A percentile compares a stretch with the other conserved stretches of the same genome.
These are phyloP conservation scores for Kockiozyma suomiensis DNA, from an alignment of 805 yeast species.

Conservation along the genomic window DNA sequence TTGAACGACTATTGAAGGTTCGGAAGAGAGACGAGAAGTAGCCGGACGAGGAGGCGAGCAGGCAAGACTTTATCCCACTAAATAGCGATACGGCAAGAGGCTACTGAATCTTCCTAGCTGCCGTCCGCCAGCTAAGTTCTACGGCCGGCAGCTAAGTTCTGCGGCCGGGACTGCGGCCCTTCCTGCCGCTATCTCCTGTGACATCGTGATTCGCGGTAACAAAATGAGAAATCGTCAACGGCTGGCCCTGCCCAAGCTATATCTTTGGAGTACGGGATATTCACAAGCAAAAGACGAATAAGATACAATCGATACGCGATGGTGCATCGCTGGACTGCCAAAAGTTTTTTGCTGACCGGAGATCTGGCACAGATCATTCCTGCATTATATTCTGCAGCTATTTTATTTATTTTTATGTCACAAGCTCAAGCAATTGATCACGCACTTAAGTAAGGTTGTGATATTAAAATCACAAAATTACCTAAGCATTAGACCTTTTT, in stretches of 20 bases:
- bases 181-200: slow-evolving; percentile 1
- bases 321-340: too few relatives aligned
- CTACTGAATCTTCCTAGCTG: not conserved
- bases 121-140: not conserved
- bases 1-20: not conserved
- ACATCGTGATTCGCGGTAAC: not conserved
- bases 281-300: too few relatives aligned
- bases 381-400: too few relatives aligned
- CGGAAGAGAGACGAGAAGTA: not conserved
- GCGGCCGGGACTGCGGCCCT: not conserved
- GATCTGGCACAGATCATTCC: too few relatives aligned
- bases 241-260: too few relatives aligned
- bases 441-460: not conserved
- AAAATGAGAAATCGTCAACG: too few relatives aligned
- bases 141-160: not conserved
- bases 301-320: too few relatives aligned
- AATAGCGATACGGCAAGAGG: not conserved
- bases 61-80: not conserved
- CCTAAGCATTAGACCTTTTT: not conserved
- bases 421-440: too few relatives aligned
- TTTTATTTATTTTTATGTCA: too few relatives aligned
- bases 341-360: too few relatives aligned
- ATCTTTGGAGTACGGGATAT: too few relatives aligned
- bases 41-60: not conserved
- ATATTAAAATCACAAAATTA: not conserved